These are phyloP conservation scores for Myxozyma vanderwaltii DNA, from an alignment of 805 yeast species.

Conservation along the genomic window DNA sequence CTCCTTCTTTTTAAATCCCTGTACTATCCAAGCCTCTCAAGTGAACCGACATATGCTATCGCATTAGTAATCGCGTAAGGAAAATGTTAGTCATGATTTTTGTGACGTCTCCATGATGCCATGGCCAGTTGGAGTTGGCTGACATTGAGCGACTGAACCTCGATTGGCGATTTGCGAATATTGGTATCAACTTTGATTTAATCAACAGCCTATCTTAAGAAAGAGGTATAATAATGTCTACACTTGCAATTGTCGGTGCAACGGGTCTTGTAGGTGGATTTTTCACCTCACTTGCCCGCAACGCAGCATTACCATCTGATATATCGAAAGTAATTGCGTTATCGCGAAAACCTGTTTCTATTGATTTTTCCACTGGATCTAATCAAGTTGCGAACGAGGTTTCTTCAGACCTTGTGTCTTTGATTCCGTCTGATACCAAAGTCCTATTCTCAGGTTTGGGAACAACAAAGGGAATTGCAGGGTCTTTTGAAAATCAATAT, in stretches of 20 bases:
- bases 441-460: constrained; percentile 67
- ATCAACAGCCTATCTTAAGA: no score
- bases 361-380: constrained; percentile 42
- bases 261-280: constrained; percentile 76
- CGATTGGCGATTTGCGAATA: no score
- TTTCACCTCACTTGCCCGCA: constrained; percentile 51
- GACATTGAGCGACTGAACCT: no score
- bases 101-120: no score
- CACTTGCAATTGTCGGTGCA: constrained; percentile 54
- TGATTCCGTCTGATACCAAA: constrained; percentile 33
- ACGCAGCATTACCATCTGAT: constrained; percentile 47
- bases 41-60: no score
- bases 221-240: constrained; percentile 4
- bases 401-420: constrained; percentile 36
- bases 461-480: constrained; percentile 69
- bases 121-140: no score
- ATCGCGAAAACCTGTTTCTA: constrained; percentile 22
- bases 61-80: no score
- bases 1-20: no score
- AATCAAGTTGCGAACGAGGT: constrained; percentile 54
- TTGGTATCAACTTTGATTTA: no score
- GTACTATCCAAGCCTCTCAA: no score
- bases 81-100: no score
- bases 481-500: constrained; percentile 68
- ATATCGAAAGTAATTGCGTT: constrained; percentile 46